Percentiles rank a stretch among this genome's conserved stretches.
These are phyloP conservation scores for Stephania yunnanensis DNA, from an alignment of 164 flowering plant genomes.

Conservation along the genomic window DNA sequence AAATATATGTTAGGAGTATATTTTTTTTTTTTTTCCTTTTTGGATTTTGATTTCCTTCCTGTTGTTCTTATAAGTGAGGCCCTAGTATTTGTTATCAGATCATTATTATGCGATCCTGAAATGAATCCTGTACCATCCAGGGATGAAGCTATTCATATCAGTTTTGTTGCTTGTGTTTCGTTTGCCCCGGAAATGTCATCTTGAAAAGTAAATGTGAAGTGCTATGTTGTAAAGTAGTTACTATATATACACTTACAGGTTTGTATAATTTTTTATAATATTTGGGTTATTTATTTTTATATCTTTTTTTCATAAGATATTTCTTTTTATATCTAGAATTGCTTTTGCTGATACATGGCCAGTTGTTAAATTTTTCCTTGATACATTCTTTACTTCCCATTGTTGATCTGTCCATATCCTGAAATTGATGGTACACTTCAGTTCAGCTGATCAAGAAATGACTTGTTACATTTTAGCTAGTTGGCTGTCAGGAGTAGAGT, in stretches of 20 bases:
- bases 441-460: background rate
- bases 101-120: background rate
- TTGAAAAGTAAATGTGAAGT: background rate
- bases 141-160: background rate
- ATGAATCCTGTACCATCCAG: background rate
- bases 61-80: background rate
- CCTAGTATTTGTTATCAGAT: background rate
- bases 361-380: background rate
- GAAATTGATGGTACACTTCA: background rate
- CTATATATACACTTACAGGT: background rate
- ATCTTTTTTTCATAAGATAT: background rate
- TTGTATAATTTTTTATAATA: background rate
- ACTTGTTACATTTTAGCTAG: background rate
- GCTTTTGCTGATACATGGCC: background rate
- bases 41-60: background rate
- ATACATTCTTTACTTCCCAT: background rate
- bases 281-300: background rate
- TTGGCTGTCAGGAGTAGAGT: background rate
- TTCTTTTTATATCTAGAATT: background rate
- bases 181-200: background rate
- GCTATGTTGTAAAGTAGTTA: background rate
- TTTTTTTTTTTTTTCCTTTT: background rate
- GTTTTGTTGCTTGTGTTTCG: slow-evolving; percentile 2
- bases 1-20: background rate
- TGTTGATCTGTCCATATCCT: background rate